These are phyloP conservation scores for Parascedosporium putredinis DNA, from an alignment of 2,329 filamentous ascomycete genomes.

Conservation along the genomic window DNA sequence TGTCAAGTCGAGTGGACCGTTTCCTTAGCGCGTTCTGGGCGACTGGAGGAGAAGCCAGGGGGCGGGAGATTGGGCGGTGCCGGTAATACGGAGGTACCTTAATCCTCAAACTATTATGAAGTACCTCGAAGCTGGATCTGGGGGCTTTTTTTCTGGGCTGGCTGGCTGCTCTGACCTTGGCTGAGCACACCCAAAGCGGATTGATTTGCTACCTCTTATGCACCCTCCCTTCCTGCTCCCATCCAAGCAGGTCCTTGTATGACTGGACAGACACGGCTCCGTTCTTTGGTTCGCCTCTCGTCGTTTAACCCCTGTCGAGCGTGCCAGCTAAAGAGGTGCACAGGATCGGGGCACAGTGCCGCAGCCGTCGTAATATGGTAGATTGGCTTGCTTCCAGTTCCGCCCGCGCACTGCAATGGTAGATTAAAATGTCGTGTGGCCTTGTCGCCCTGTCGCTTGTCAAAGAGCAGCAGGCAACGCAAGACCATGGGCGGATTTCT, in stretches of 20 bases:
- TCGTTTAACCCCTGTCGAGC: neutral
- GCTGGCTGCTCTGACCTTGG: slow-evolving; percentile 2
- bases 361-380: neutral
- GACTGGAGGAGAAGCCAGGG: neutral
- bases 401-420: neutral
- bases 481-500: neutral
- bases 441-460: neutral
- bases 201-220: neutral
- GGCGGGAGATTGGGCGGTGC: slow-evolving; percentile 7
- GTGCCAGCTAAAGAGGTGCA: neutral
- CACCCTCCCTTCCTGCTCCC: neutral
- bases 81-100: slow-evolving; percentile 2
- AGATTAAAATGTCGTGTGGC: neutral
- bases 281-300: neutral
- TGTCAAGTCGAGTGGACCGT: slow-evolving; percentile 3
- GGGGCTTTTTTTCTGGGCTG: neutral
- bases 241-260: neutral
- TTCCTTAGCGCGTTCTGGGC: slow-evolving; percentile 6
- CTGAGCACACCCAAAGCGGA: neutral
- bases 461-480: neutral
- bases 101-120: too few species aligned
- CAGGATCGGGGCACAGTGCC: neutral
- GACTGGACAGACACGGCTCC: neutral
- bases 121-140: neutral
- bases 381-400: neutral